phyloP scores from a whole-genome alignment of 164 flowering plant species.

The Nymphaea colorata region DNA sequence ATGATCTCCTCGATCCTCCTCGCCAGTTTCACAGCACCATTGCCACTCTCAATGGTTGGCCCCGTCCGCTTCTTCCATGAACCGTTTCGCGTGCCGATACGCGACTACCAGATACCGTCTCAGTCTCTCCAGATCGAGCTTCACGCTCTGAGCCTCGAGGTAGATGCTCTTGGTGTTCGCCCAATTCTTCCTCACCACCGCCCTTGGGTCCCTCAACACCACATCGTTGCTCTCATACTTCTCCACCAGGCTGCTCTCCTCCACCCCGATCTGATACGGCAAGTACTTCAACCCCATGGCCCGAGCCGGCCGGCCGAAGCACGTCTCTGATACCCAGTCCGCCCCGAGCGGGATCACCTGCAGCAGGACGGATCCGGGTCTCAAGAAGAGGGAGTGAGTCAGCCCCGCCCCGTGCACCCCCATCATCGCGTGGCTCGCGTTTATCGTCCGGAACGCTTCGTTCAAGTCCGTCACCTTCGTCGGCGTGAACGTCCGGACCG shows the following conservation, averaged over 20 bases:
- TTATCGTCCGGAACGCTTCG: constrained; percentile 21
- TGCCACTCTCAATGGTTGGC: too few species aligned
- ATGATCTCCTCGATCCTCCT: too few species aligned
- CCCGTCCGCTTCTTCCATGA: constrained; percentile 15
- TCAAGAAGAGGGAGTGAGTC: constrained; percentile 25
- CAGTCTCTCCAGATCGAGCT: constrained; percentile 30
- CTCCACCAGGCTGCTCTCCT: constrained; percentile 33
- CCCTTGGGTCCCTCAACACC: constrained; percentile 29
- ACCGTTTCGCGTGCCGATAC: constrained; percentile 22
- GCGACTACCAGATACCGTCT: constrained; percentile 20
- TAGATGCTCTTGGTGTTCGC: constrained; percentile 12
- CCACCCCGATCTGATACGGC: constrained; percentile 20
- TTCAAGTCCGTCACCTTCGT: constrained; percentile 14
- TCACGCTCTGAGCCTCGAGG: constrained; percentile 39
- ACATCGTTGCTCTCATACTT: constrained; percentile 33
- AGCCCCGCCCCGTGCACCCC: constrained; percentile 47
- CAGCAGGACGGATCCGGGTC: constrained; percentile 21
- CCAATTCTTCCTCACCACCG: constrained; percentile 15
- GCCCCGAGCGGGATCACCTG: constrained; percentile 34
- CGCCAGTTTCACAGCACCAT: too few species aligned
- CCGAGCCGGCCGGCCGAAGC: constrained; percentile 22
- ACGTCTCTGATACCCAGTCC: constrained; percentile 21
- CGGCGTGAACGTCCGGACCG: constrained; percentile 29
- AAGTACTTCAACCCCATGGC: constrained; percentile 23
- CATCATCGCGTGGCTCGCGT: constrained; percentile 34